phyloP scores from a whole-genome alignment of 768 basidiomycete genomes.

The Artomyces pyxidatus region DNA sequence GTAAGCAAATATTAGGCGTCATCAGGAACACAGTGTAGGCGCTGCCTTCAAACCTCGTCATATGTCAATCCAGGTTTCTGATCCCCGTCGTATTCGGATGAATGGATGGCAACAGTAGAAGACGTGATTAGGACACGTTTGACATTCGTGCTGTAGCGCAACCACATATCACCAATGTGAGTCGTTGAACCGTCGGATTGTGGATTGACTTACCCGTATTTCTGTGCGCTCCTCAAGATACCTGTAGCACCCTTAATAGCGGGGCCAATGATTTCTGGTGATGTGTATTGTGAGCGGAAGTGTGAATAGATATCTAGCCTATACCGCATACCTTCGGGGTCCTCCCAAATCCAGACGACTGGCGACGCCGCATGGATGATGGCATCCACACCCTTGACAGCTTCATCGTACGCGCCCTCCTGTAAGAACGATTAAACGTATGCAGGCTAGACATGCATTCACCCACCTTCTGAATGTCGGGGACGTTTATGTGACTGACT shows the following conservation, averaged over 20 bases:
- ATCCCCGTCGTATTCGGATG: slow-evolving; percentile 42
- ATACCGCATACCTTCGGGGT: slow-evolving; percentile 28
- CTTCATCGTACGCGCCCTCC: slow-evolving; percentile 63
- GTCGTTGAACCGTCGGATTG: not conserved
- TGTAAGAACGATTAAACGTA: not conserved
- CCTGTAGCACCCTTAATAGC: slow-evolving; percentile 65
- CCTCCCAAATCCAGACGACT: slow-evolving; percentile 36
- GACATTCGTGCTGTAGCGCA: slow-evolving; percentile 24
- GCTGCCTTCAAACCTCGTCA: too few relatives aligned
- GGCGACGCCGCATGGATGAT: slow-evolving; percentile 68
- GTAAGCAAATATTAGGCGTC: too few relatives aligned
- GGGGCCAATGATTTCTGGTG: slow-evolving; percentile 53
- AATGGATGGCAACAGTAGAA: slow-evolving; percentile 37
- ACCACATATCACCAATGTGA: slow-evolving; percentile 2
- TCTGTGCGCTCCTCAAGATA: slow-evolving; percentile 50
- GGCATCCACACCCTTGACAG: slow-evolving; percentile 66
- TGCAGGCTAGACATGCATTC: not conserved
- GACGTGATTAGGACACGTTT: slow-evolving; percentile 60
- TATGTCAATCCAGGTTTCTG: slow-evolving; percentile 32
- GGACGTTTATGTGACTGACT: slow-evolving; percentile 4
- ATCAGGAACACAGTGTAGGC: too few relatives aligned
- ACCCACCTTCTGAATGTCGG: not conserved
- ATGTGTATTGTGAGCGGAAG: not conserved
- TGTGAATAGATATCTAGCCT: not conserved
- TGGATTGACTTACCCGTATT: slow-evolving; percentile 34